Evolutionary conservation across 352 stramenopile genomes (phyloP), one percentile per base, ranked within the genome.

Genomic region (Globisporangium viniferum): DNA sequence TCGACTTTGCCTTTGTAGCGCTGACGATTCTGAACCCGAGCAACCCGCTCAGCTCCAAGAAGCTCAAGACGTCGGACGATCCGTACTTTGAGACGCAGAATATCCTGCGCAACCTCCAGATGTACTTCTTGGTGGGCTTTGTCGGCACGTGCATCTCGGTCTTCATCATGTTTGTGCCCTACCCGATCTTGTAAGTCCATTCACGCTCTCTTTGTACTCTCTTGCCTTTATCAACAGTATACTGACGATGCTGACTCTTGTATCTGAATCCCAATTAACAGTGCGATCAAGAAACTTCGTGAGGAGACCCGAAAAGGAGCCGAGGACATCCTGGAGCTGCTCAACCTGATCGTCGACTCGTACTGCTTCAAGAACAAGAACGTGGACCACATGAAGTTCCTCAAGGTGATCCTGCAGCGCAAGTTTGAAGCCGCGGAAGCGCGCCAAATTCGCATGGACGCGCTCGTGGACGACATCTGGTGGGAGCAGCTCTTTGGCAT

Each of bases 341-440:
- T 92, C 9, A 92, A 94, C 62, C 75, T 94, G 64, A 90, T 94
- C 64, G 75, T 94, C 4, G 86, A 94, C 65, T 89, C 84, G 46
- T 94, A 94, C 75, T 94, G 86, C 66, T 94, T 94, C 75, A 91
- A 91, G 73, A 91, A 90, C 77, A 94, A 92, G 73, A 91, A 92
- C 61, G 74, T 91, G 33, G 83, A 92, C 31, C 75, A 92, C 73
- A 90, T 94, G 83, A 88, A 94, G 49, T 90, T 94, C 55, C 62
- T 94, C 10, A 83, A 78, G 27, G 67, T 92, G 15, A 92, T 91
- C 57, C 73, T 94, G 33, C 66, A 81, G 12, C 82, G 80, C 54
- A 92, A 93, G 61, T 94, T 94, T 59, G 79, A 90, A 29, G 73
- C 68, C 2, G 77, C 81, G 1, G 35, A 59, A 0, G 84, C 75